Base-by-base conservation (phyloP, 2,329 filamentous ascomycete species). In the Trichoderma koningiopsis region DNA sequence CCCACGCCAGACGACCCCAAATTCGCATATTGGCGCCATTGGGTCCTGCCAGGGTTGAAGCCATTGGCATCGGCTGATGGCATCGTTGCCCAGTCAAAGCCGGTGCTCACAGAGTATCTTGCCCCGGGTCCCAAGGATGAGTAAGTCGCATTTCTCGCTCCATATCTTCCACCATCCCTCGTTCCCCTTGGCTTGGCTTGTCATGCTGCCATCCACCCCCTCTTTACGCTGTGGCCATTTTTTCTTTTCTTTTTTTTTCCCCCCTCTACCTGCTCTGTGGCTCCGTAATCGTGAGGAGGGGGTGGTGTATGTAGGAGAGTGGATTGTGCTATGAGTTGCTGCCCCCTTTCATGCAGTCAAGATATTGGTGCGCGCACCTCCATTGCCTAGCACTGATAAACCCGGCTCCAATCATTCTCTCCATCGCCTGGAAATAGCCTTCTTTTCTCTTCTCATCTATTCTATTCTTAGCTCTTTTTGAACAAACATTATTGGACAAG, bases 11-110 rank as follows among this genome's bases (percentile, higher is more conserved):
- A 85, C 43, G 83, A 87, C 62, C 84, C 84, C 6, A 86, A 84
- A 72, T 87, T 85, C 73, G 83, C 84, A 0, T 86, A 84, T 73
- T 87, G 85, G 84, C 78, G 85, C 24, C 85, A 87, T 72, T 87
- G 84, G 83, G 79, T 87, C 31, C 74, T 86, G 0, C 75, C 79
- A 4, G 81, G 82, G 0, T 57, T 84, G 62, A 78, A 77, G 68
- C 78, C 81, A 2, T 49, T 75, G 55, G 68, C 72, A 31, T 72
- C 68, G 2, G 73, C 72, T 0, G 72, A 71, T 13, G 73, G 68
- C 1, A 72, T 73, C 2, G 75, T 75, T 5, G 76, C 73, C 0
- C 70, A 76, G 71, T 76, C 76, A 10, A 78, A 78, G 69, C 74
- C 74, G 43, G 74, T 78, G 14, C 68, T 83, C 62, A 84, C 83